Conservation (phyloP, 2,329 filamentous ascomycete genomes). For the Botrytis pseudocinerea region DNA sequence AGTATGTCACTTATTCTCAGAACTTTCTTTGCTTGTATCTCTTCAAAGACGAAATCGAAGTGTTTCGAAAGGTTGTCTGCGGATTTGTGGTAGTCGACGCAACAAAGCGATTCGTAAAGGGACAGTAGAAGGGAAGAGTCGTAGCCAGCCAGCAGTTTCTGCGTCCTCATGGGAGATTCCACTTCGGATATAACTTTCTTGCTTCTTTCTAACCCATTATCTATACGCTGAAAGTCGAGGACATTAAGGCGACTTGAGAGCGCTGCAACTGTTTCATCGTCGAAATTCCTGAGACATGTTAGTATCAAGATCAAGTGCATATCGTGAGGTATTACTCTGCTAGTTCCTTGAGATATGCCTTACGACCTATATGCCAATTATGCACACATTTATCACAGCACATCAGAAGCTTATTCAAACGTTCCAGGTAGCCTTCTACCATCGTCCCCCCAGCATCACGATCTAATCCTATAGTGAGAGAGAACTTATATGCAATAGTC, state of each 20-base stretch:
- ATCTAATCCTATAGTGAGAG: conserved; percentile 67
- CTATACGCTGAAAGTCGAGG: conserved; percentile 63
- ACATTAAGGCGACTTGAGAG: conserved; percentile 59
- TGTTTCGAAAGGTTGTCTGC: conserved; percentile 34
- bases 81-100: conserved; percentile 69
- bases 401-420: conserved; percentile 59
- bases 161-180: conserved; percentile 34
- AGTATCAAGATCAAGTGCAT: conserved; percentile 17
- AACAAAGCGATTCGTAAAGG: conserved; percentile 87
- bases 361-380: conserved; percentile 71
- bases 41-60: conserved; percentile 81
- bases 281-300: conserved; percentile 35
- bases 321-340: conserved; percentile 52
- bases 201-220: conserved; percentile 58
- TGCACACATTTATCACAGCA: conserved; percentile 70
- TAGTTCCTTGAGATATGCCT: conserved; percentile 61
- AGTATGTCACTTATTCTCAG: conserved; percentile 74
- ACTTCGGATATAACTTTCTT: conserved; percentile 50
- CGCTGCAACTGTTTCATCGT: conserved; percentile 52
- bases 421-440: conserved; percentile 58
- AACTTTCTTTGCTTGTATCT: conserved; percentile 76
- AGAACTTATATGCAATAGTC: conserved; percentile 65
- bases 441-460: conserved; percentile 59
- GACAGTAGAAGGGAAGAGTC: conserved; percentile 68
- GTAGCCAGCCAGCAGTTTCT: conserved; percentile 39